Evolutionary conservation across 306 rosid species (phyloP).

Genomic region (Glycine soja): DNA sequence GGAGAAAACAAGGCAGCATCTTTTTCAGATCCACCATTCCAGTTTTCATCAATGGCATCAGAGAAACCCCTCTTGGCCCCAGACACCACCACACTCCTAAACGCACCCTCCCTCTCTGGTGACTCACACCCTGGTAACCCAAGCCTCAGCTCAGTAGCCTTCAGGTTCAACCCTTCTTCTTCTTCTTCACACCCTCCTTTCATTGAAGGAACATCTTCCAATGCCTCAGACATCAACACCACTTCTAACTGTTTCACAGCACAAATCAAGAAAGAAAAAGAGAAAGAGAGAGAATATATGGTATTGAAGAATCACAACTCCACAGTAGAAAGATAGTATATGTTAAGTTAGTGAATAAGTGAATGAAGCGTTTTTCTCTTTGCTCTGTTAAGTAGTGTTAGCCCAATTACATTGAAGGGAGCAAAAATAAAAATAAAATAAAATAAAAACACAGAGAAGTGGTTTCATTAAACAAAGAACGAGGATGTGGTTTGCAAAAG

Average conservation of each 20-base stretch:
- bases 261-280: constrained; percentile 41
- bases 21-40: constrained; percentile 58
- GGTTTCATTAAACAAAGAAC: background rate
- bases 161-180: constrained; percentile 77
- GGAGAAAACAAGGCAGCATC: constrained; percentile 68
- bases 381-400: constrained; percentile 37
- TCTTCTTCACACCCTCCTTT: constrained; percentile 61
- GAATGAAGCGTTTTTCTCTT: constrained; percentile 45
- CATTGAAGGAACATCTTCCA: constrained; percentile 72
- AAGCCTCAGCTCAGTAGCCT: constrained; percentile 87
- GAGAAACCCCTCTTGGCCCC: constrained; percentile 96
- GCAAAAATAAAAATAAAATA: constrained; percentile 18
- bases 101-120: constrained; percentile 69
- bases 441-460: constrained; percentile 1
- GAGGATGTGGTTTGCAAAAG: constrained; percentile 40
- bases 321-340: constrained; percentile 10
- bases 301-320: constrained; percentile 38
- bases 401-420: constrained; percentile 26
- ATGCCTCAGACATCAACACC: constrained; percentile 61
- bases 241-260: constrained; percentile 40
- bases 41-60: constrained; percentile 71
- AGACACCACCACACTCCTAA: constrained; percentile 62
- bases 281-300: background rate
- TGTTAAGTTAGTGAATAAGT: constrained; percentile 36
- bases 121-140: constrained; percentile 95